Base-by-base conservation (phyloP, 192 early-diverging fungal genomes). In the Rhizophlyctis rosea region DNA sequence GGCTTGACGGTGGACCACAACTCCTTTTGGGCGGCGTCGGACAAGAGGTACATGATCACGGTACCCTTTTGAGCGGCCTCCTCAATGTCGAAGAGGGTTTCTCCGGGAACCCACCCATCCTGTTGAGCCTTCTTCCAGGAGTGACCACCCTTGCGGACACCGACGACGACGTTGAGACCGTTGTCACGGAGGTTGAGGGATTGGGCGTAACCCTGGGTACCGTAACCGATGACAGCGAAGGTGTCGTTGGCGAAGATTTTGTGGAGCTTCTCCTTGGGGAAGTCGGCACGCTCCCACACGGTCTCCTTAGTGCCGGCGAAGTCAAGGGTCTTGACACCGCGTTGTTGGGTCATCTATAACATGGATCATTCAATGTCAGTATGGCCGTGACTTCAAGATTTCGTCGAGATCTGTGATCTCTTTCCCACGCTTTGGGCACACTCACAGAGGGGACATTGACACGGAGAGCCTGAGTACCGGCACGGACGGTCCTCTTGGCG, bases 181-280 rank as follows among this genome's bases (percentile, higher is more conserved):
- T 98, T 93, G 82, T 98, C 94, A 69, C 91, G 89, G 69, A 93
- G 80, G 88, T 96, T 96, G 61, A 93, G 86, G 54, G 90, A 86
- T 76, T 96, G 92, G 57, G 90, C 90, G 80, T 89, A 91, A 48
- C 95, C 95, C 77, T 94, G 92, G 35, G 95, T 91, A 24, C 95
- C 95, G 77, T 98, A 98, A 57, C 95, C 91, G 66, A 98, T 84
- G 54, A 93, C 86, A 47, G 91, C 81, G 59, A 95, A 86, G 56
- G 90, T 90, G 81, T 98, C 96, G 70, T 96, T 87, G 80, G 85
- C 87, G 76, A 98, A 96, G 64, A 90, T 88, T 71, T 92, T 83
- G 14, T 83, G 81, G 33, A 95, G 82, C 83, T 98, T 98, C 47
- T 88, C 89, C 70, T 86, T 85, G 73, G 94, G 94, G 73, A 87